These are phyloP conservation scores for Apiotrichum porosum DNA, from an alignment of 1,284 basidiomycete genomes.

Conservation along the genomic window DNA sequence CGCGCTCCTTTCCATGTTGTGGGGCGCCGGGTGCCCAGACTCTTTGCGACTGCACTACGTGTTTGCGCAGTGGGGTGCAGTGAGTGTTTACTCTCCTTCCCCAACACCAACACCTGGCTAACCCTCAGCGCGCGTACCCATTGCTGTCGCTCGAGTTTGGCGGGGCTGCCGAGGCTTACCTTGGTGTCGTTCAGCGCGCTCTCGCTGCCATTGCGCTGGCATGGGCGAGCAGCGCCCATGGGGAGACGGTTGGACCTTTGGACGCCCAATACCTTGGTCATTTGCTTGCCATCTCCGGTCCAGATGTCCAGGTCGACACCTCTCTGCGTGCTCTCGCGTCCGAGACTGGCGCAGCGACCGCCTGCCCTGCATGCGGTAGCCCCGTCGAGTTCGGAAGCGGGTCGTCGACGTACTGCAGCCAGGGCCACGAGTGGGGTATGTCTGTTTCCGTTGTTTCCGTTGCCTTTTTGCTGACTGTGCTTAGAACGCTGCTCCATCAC, in stretches of 20 bases:
- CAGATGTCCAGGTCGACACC: neutral
- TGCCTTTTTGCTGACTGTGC: slow-evolving; percentile 1
- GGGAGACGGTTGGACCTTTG: neutral
- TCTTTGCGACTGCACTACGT: slow-evolving; percentile 16
- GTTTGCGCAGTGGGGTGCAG: slow-evolving; percentile 21
- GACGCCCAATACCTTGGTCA: slow-evolving; percentile 10
- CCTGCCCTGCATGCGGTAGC: slow-evolving; percentile 15
- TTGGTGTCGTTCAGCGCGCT: neutral
- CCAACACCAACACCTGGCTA: neutral
- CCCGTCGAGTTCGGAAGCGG: slow-evolving; percentile 2
- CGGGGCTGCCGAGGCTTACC: neutral
- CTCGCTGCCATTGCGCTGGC: neutral
- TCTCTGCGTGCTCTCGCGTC: slow-evolving; percentile 1
- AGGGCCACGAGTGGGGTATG: slow-evolving; percentile 43
- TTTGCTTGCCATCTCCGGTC: neutral
- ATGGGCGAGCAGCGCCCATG: neutral
- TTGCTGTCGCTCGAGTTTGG: neutral
- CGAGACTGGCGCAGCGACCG: neutral
- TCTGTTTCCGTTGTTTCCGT: no score
- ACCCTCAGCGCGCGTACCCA: slow-evolving; percentile 4
- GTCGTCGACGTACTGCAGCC: slow-evolving; percentile 12
- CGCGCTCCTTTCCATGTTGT: slow-evolving; percentile 11
- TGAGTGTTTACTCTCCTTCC: neutral
- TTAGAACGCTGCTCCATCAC: slow-evolving; percentile 38
- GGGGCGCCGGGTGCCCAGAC: slow-evolving; percentile 14